These are phyloP conservation scores for Akanthomyces uredinophilus DNA, from an alignment of 2,329 filamentous ascomycete genomes.

Conservation along the genomic window DNA sequence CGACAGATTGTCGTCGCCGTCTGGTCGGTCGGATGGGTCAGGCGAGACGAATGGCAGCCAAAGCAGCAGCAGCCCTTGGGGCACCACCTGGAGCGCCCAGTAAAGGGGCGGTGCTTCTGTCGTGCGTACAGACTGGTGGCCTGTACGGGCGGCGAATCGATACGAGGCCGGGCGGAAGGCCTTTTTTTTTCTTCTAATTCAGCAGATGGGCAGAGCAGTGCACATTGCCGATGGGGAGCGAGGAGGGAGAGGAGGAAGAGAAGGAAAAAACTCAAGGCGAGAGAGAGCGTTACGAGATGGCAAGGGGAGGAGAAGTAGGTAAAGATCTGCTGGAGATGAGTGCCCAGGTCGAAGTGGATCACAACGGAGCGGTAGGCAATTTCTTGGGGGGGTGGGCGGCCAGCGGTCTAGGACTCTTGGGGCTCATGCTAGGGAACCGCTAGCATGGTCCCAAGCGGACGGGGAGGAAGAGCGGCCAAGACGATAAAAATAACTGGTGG, in stretches of 20 bases:
- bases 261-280: conserved; percentile 3
- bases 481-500: not conserved
- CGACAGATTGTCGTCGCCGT: not conserved
- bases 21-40: conserved; percentile 2
- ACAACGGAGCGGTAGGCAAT: conserved; percentile 11
- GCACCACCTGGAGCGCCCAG: conserved; percentile 4
- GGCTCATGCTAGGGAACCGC: not conserved
- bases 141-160: not conserved
- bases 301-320: conserved; percentile 14
- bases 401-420: not conserved
- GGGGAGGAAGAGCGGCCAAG: not conserved
- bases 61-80: not conserved
- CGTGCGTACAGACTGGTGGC: not conserved
- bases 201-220: conserved; percentile 2
- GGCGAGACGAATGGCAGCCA: not conserved
- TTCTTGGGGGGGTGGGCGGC: not conserved
- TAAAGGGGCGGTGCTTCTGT: conserved; percentile 9
- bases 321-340: conserved; percentile 18
- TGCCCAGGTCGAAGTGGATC: conserved; percentile 12
- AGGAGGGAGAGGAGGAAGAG: not conserved
- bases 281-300: conserved; percentile 4
- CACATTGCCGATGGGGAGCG: conserved; percentile 8
- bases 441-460: not conserved
- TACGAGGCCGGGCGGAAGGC: not conserved
- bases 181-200: no score